Evolutionary conservation across 805 yeast species (phyloP), one percentile per base, ranked within the genome.

Genomic region (Zygosaccharomyces siamensis): DNA sequence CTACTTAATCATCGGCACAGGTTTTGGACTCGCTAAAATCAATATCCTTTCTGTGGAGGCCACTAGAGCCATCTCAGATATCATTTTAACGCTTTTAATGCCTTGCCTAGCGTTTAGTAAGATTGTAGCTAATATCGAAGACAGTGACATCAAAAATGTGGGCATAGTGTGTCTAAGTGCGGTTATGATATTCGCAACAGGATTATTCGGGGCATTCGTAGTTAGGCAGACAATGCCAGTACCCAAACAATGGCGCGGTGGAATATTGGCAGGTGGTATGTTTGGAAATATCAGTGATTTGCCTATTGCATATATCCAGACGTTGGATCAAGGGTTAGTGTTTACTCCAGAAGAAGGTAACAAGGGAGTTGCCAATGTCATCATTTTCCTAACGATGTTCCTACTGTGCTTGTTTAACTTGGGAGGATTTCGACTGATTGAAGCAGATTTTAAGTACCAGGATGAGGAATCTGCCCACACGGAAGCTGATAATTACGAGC

Each of bases 351-450:
- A 66, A 3, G 81, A 86, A 52, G 88, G 87, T 32, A 74, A 79
- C 46, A 76, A 77, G 56, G 97, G 97, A 23, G 84, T 85, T 23
- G 93, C 97, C 0, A 87, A 85, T 66, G 84, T 86, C 18, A 84
- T 89, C 59, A 83, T 89, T 30, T 86, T 84, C 57, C 72, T 84
- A 39, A 84, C 88, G 3, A 74, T 84, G 30, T 87, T 85, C 66
- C 69, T 80, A 48, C 64, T 83, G 37, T 70, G 76, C 61, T 78
- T 87, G 14, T 89, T 89, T 69, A 84, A 86, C 58, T 63, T 84
- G 33, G 97, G 97, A 7, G 81, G 87, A 1, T 84, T 81, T 58
- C 73, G 80, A 54, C 68, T 89, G 47, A 74, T 89, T 21, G 86
- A 80, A 48, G 72, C 76, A 67, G 97, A 89, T 64, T 85, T 88